Conservation (phyloP, 2,329 filamentous ascomycete species). For the Colletotrichum sp. region DNA sequence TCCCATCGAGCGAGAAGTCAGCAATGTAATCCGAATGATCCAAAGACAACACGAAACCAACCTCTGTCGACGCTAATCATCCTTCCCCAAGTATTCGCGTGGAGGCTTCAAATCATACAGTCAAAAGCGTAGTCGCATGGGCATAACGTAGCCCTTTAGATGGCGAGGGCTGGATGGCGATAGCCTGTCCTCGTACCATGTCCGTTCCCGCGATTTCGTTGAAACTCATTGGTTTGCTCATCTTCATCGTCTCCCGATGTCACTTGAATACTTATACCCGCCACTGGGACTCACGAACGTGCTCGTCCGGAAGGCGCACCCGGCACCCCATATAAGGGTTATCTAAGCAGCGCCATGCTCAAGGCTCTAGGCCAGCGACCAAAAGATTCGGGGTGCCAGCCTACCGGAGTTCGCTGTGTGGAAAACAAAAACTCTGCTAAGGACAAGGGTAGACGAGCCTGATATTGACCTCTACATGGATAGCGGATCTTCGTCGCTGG, state of each 20-base stretch:
- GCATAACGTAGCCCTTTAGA: not conserved
- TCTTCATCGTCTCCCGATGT: not conserved
- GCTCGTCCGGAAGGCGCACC: not conserved
- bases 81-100: not conserved
- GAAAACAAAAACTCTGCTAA: not conserved
- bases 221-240: not conserved
- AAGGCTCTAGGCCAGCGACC: not conserved
- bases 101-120: fast-evolving
- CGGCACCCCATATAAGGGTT: not conserved
- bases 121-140: not conserved
- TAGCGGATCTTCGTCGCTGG: not conserved
- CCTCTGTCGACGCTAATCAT: not conserved
- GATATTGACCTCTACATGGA: fast-evolving
- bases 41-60: not conserved
- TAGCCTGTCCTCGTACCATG: not conserved
- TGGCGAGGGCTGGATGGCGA: not conserved
- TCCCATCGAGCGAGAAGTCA: not conserved
- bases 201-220: no score
- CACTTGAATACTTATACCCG: not conserved
- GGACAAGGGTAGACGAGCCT: not conserved
- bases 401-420: no score
- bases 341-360: not conserved
- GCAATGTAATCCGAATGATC: no score
- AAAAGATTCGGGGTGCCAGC: not conserved
- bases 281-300: not conserved